Base-by-base conservation (phyloP, 768 basidiomycete genomes). In the Termitomyces sp. region DNA sequence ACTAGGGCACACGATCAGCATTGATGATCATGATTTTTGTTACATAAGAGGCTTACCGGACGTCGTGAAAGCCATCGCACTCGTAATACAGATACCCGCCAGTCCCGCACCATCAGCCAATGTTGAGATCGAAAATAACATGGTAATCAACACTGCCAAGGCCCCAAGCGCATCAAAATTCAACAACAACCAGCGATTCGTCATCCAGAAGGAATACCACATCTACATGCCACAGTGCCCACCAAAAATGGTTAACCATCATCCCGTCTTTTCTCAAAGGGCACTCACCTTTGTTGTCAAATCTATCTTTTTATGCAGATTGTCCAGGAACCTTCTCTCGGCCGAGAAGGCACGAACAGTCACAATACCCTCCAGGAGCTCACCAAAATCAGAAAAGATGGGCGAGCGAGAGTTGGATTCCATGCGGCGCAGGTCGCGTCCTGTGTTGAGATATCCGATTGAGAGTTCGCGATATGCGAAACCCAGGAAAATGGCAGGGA, bases 121-220 rank as follows among this genome's bases (percentile, higher is more conserved):
- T 49, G 77, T 84, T 1, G 85, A 77, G 24, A 96, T 79, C 0
- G 91, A 82, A 63, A 96, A 86, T 36, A 94, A 62, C 1, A 86
- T 88, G 0, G 92, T 94, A 20, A 85, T 75, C 26, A 94, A 75
- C 8, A 94, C 87, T 1, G 86, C 82, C 48, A 86, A 56, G 29
- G 82, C 88, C 29, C 92, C 91, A 10, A 95, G 80, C 1, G 76
- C 62, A 69, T 97, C 94, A 66, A 93, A 95, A 60, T 90, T 85
- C 56, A 95, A 70, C 36, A 94, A 72, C 2, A 96, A 77, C 91
- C 89, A 93, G 51, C 92, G 76, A 63, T 91, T 93, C 9, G 84
- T 86, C 91, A 94, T 92, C 92, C 92, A 93, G 71, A 89, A 89
- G 15, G 75, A 81, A 66, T 92, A 90, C 87, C 86, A 90, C 88